These are phyloP conservation scores for Beauveria sp. DNA, from an alignment of 2,329 filamentous ascomycete species.

Conservation along the genomic window DNA sequence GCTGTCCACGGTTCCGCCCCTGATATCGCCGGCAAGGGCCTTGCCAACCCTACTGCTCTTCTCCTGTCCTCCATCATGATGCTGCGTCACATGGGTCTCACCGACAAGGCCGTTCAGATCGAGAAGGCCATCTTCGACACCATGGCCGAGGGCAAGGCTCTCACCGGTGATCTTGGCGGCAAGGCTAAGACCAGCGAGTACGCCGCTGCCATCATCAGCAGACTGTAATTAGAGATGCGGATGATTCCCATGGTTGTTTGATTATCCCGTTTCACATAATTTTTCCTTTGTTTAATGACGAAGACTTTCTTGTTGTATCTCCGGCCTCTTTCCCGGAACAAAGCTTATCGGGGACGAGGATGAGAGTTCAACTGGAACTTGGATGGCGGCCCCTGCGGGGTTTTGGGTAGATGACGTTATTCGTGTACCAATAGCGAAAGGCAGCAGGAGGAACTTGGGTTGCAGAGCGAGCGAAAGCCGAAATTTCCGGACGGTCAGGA, in stretches of 20 bases:
- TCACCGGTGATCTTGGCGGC: slow-evolving; percentile 94
- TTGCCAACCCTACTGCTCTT: slow-evolving; percentile 95
- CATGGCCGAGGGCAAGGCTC: slow-evolving; percentile 87
- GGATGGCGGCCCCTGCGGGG: neutral
- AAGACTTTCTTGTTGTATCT: neutral
- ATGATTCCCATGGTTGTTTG: slow-evolving; percentile 10
- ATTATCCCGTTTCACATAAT: slow-evolving; percentile 8
- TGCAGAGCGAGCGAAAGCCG: neutral
- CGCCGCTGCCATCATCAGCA: slow-evolving; percentile 78
- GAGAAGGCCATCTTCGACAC: slow-evolving; percentile 94
- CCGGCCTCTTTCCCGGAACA: neutral
- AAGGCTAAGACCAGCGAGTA: slow-evolving; percentile 96
- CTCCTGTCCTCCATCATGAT: slow-evolving; percentile 98
- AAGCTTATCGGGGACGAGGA: neutral
- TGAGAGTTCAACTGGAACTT: neutral
- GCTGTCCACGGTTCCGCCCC: slow-evolving; percentile 96
- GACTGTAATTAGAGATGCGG: slow-evolving; percentile 38
- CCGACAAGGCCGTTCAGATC: slow-evolving; percentile 75
- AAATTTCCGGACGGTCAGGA: neutral
- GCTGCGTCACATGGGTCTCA: slow-evolving; percentile 95
- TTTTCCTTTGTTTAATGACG: slow-evolving; percentile 8
- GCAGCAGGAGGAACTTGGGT: slow-evolving; percentile 1
- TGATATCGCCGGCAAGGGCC: slow-evolving; percentile 90
- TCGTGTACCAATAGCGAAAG: slow-evolving; percentile 9
- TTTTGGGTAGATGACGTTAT: slow-evolving; percentile 10